Percentiles rank a stretch among this genome's conserved stretches.
phyloP scores from a whole-genome alignment of 768 basidiomycete species.

The Sporobolomyces phaffii region DNA sequence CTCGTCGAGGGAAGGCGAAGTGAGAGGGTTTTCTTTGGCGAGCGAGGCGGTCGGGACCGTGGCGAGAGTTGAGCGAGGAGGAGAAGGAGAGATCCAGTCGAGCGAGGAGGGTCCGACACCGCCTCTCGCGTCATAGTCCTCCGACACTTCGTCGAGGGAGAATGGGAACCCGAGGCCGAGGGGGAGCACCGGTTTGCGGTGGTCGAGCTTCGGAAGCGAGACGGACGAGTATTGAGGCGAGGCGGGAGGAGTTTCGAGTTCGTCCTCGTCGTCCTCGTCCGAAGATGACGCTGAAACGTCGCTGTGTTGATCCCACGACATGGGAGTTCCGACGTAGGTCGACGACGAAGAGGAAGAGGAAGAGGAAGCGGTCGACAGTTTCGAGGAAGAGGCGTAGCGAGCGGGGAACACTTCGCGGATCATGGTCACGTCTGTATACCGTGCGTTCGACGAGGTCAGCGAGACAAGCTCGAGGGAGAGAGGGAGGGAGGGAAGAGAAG shows the following conservation, averaged over 20 bases:
- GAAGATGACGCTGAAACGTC: neutral
- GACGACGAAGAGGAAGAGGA: neutral
- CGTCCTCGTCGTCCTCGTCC: neutral
- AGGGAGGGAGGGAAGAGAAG: neutral
- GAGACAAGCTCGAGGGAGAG: neutral
- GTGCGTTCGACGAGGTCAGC: neutral
- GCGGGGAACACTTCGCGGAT: neutral
- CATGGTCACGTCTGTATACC: constrained; percentile 7
- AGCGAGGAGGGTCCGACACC: neutral
- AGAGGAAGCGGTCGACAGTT: neutral
- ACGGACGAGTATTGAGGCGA: neutral
- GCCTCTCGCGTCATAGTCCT: neutral
- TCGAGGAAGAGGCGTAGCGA: neutral
- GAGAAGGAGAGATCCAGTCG: constrained; percentile 1
- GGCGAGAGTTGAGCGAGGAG: neutral
- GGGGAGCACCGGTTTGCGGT: neutral
- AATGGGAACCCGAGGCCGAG: neutral
- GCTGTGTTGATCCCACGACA: too few relatives aligned
- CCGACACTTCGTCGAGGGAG: neutral
- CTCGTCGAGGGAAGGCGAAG: constrained; percentile 6
- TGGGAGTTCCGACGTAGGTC: too few relatives aligned
- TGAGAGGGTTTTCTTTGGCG: too few relatives aligned
- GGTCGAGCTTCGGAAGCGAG: neutral
- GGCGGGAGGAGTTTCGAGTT: constrained; percentile 6
- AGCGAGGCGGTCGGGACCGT: neutral